Conservation (phyloP, 164 flowering plant genomes). For the Macadamia integrifolia region DNA sequence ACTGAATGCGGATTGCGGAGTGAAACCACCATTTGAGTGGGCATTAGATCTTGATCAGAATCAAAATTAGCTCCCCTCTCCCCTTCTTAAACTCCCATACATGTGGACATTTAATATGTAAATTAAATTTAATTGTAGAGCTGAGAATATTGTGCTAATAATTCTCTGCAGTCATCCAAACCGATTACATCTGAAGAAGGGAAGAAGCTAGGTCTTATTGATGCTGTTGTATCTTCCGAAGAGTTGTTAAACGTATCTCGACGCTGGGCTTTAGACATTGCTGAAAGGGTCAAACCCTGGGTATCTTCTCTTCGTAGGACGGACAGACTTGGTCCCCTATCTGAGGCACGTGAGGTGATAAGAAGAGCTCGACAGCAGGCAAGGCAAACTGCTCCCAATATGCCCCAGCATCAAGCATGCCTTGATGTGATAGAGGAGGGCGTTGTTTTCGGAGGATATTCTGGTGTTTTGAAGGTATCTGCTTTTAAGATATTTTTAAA, state of each 20-base stretch:
- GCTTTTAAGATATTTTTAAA: neutral
- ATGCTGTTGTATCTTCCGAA: constrained; percentile 64
- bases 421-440: constrained; percentile 92
- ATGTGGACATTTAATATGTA: neutral
- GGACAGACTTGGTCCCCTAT: constrained; percentile 70
- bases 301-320: constrained; percentile 68
- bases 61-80: neutral
- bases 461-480: constrained; percentile 70
- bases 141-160: constrained; percentile 4
- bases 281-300: constrained; percentile 80
- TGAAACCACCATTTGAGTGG: neutral
- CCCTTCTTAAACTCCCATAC: no score
- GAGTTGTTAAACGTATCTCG: constrained; percentile 74
- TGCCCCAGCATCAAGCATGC: constrained; percentile 92
- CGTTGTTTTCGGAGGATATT: constrained; percentile 80
- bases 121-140: neutral
- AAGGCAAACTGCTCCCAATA: constrained; percentile 57
- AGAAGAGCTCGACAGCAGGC: constrained; percentile 64
- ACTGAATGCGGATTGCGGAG: neutral
- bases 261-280: constrained; percentile 85
- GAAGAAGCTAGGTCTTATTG: constrained; percentile 77
- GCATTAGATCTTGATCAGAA: neutral
- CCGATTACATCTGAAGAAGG: constrained; percentile 88
- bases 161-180: constrained; percentile 56
- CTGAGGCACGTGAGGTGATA: constrained; percentile 67